phyloP scores from a whole-genome alignment of 352 stramenopile genomes.

The Globisporangium carolinianum region DNA sequence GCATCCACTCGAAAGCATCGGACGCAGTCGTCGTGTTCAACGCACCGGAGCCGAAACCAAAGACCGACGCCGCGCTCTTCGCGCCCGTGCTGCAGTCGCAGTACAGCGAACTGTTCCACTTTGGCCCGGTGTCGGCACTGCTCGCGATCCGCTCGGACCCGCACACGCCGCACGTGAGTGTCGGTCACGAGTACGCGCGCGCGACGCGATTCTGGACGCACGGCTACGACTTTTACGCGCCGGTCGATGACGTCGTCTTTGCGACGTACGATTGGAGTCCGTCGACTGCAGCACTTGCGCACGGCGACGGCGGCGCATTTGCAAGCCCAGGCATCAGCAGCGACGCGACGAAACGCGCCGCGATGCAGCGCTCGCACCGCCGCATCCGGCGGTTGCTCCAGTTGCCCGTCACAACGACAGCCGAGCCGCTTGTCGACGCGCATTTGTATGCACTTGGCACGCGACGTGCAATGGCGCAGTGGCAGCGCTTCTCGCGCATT shows the following conservation, averaged over 20 bases:
- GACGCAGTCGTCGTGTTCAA: constrained; percentile 79
- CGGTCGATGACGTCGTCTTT: constrained; percentile 53
- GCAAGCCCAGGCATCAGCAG: background rate
- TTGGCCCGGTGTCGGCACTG: constrained; percentile 50
- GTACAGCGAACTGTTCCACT: constrained; percentile 82
- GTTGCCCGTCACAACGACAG: constrained; percentile 29
- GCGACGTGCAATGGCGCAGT: constrained; percentile 42
- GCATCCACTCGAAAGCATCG: constrained; percentile 56
- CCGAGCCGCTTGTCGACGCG: constrained; percentile 25
- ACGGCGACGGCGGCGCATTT: background rate
- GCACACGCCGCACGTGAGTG: constrained; percentile 42
- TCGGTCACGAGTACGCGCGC: constrained; percentile 70
- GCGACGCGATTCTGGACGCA: constrained; percentile 81
- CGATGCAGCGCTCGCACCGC: constrained; percentile 26
- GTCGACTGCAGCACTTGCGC: constrained; percentile 17
- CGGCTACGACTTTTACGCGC: constrained; percentile 84
- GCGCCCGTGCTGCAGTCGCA: constrained; percentile 64
- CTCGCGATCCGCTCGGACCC: constrained; percentile 70
- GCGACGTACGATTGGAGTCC: constrained; percentile 52
- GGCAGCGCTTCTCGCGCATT: constrained; percentile 60
- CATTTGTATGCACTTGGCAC: constrained; percentile 37
- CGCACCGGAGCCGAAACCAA: constrained; percentile 42
- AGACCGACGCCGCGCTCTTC: constrained; percentile 23
- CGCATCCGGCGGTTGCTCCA: constrained; percentile 62
- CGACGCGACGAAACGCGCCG: background rate